A percentile compares a stretch with the other conserved stretches of the same genome.
phyloP scores from a whole-genome alignment of 2,329 filamentous ascomycete genomes.

The Verticillium isaacii region DNA sequence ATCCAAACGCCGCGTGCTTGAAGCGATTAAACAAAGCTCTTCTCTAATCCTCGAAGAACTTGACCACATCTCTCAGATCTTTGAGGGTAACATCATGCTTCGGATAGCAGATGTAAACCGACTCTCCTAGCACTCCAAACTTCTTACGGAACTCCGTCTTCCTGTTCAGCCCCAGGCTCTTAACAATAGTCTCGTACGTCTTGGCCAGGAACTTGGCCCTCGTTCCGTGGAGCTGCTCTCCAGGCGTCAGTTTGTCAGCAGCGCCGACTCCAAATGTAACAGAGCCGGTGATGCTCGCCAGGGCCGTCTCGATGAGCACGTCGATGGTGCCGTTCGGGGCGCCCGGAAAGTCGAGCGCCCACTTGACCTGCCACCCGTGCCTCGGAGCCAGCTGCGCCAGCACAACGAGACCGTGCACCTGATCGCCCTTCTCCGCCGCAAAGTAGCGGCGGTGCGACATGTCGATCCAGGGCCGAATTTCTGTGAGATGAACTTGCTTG shows the following conservation, averaged over 20 bases:
- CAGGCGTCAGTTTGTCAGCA: conserved; percentile 66
- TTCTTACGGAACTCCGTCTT: conserved; percentile 91
- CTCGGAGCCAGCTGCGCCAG: conserved; percentile 75
- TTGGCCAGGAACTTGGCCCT: conserved; percentile 76
- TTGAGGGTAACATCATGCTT: conserved; percentile 77
- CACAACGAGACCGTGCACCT: conserved; percentile 72
- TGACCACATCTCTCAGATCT: conserved; percentile 80
- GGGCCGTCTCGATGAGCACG: conserved; percentile 68
- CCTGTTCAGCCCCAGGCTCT: conserved; percentile 74
- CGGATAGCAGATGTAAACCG: conserved; percentile 86
- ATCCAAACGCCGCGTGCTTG: neutral
- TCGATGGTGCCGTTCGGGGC: conserved; percentile 87
- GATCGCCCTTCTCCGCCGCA: conserved; percentile 70
- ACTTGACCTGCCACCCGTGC: conserved; percentile 92
- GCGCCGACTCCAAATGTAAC: conserved; percentile 90
- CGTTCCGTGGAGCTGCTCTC: conserved; percentile 75
- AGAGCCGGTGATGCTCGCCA: conserved; percentile 44
- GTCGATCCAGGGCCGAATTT: conserved; percentile 86
- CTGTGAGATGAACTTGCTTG: conserved; percentile 81
- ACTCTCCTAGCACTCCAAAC: conserved; percentile 78
- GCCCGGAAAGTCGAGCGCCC: conserved; percentile 87
- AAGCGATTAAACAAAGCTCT: neutral
- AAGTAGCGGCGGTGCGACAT: conserved; percentile 80
- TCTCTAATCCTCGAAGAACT: conserved; percentile 69
- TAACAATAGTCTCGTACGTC: conserved; percentile 77